Evolutionary conservation across 352 stramenopile species (phyloP).

Genomic region (Globisporangium camurandrum): DNA sequence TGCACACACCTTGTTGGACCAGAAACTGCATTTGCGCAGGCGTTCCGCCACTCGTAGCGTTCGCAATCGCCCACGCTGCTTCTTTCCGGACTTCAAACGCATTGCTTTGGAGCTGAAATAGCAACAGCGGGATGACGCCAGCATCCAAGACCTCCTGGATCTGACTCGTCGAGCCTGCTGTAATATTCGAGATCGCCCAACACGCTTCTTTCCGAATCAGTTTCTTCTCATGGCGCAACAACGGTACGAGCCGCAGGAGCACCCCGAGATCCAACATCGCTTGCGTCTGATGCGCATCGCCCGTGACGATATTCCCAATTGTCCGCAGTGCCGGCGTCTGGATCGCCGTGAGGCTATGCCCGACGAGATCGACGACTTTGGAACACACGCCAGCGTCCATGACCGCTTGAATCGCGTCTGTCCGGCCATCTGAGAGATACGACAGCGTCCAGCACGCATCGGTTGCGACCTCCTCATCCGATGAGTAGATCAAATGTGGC

Average conservation of each 20-base stretch:
- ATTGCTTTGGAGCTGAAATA: slow-evolving; percentile 92
- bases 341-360: slow-evolving; percentile 71
- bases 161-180: slow-evolving; percentile 97
- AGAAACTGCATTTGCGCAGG: slow-evolving; percentile 95
- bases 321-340: slow-evolving; percentile 80
- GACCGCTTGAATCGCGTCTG: slow-evolving; percentile 99
- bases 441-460: slow-evolving; percentile 99
- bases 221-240: slow-evolving; percentile 95
- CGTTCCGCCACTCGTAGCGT: slow-evolving; percentile 89
- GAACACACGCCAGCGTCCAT: slow-evolving; percentile 95
- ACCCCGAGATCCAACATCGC: slow-evolving; percentile 98
- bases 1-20: slow-evolving; percentile 92
- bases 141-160: slow-evolving; percentile 97
- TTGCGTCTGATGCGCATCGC: slow-evolving; percentile 98
- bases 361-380: slow-evolving; percentile 94
- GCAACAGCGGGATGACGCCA: slow-evolving; percentile 96
- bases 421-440: slow-evolving; percentile 97
- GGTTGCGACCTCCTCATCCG: slow-evolving; percentile 99
- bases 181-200: slow-evolving; percentile 99
- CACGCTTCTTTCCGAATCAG: slow-evolving; percentile 98
- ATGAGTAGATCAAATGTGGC: slow-evolving; percentile 94
- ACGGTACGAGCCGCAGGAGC: slow-evolving; percentile 92
- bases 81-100: slow-evolving; percentile 95
- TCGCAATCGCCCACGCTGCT: slow-evolving; percentile 79
- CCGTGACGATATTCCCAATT: slow-evolving; percentile 99